Evolutionary conservation across 768 basidiomycete species (phyloP), one percentile per base, ranked within the genome.

Genomic region (Mycena galericulata): DNA sequence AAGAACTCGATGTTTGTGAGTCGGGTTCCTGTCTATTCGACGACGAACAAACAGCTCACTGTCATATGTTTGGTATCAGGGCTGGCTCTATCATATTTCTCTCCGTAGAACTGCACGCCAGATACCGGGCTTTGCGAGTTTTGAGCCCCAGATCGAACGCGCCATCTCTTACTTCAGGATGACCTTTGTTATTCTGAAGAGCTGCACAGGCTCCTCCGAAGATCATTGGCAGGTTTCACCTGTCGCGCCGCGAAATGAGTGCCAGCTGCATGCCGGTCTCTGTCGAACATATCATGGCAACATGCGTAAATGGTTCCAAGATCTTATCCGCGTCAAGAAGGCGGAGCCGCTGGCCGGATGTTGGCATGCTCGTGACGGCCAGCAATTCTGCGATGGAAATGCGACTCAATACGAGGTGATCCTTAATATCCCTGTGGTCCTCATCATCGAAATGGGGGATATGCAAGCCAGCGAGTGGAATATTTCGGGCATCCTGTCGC

Each of bases 291-390:
- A 64, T 17, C 11, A 26, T 6, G 54, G 54, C 5, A 20, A 64
- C 55, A 12, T 64, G 22, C 63, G 54, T 1, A 65, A 58, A 45
- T 65, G 64, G 64, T 65, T 65, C 26, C 49, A 50, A 15, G 64
- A 57, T 17, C 11, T 43, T 2, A 30, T 65, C 20, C 64, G 64
- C 8, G 38, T 51, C 11, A 14, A 7, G 22, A 38, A 55, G 38
- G 11, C 51, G 9, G 45, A 32, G 17, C 22, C 53, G 15, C 43
- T 47, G 14, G 51, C 54, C 4, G 54, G 27, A 1, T 64, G 62
- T 17, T 64, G 53, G 54, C 41, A 57, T 26, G 17, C 41, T 7
- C 2, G 26, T 5, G 62, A 53, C 26, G 62, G 62, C 8, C 1
- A 10, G 15, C 14, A 2, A 14, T 20, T 41, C 1, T 54, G 49